Evolutionary conservation across 2,329 filamentous ascomycete genomes (phyloP).

Genomic region (Pleurostoma richardsiae): DNA sequence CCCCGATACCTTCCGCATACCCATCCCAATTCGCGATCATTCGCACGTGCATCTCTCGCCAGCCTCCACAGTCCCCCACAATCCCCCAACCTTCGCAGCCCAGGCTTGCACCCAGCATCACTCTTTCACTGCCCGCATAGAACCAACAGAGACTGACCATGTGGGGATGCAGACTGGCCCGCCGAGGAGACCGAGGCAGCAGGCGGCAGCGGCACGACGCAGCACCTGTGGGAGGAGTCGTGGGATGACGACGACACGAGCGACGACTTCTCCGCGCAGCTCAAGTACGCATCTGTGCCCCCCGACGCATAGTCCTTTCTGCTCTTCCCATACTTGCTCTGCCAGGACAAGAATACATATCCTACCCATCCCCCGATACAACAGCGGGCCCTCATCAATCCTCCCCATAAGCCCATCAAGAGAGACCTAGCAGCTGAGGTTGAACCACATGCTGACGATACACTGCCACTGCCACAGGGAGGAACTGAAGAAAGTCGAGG

Average conservation of each 20-base stretch:
- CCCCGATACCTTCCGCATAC: neutral
- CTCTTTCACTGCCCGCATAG: neutral
- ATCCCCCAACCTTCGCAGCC: neutral
- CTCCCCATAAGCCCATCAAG: too few relatives aligned
- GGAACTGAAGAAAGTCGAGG: slow-evolving; percentile 91
- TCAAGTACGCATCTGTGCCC: slow-evolving; percentile 60
- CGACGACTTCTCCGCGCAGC: slow-evolving; percentile 91
- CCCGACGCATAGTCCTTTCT: neutral
- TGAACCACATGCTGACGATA: too few relatives aligned
- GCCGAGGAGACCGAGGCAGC: slow-evolving; percentile 86
- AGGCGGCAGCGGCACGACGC: slow-evolving; percentile 58
- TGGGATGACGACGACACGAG: slow-evolving; percentile 98
- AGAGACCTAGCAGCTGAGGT: too few relatives aligned
- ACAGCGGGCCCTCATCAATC: too few relatives aligned
- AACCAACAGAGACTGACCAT: neutral
- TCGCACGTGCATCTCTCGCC: slow-evolving; percentile 1
- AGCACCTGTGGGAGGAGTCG: slow-evolving; percentile 97
- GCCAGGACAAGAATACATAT: too few relatives aligned
- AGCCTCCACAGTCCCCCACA: neutral
- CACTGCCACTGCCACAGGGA: slow-evolving; percentile 52
- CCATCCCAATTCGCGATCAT: neutral
- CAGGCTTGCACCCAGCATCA: neutral
- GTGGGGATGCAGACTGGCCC: slow-evolving; percentile 67
- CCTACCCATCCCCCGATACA: too few relatives aligned
- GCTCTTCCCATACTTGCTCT: neutral